Conservation (phyloP, 78 protist genomes). For the Chrysochromulina parva region DNA sequence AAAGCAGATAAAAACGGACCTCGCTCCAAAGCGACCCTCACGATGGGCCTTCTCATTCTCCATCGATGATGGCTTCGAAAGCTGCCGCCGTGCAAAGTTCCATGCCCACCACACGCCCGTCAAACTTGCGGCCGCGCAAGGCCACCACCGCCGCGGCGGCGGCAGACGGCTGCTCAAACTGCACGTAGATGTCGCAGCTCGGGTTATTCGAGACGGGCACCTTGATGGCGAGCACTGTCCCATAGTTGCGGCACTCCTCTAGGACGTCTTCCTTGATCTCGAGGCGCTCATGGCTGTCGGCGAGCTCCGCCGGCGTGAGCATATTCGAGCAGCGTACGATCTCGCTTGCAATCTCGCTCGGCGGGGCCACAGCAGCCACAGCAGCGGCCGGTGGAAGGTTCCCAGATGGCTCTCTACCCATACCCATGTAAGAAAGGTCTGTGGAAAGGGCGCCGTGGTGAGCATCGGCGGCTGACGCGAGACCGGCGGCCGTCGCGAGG, state of each 20-base stretch:
- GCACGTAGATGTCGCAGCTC: neutral
- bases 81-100: neutral
- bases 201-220: neutral
- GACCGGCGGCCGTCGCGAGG: neutral
- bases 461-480: neutral
- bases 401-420: no score
- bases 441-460: no score
- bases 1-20: no score
- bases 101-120: neutral
- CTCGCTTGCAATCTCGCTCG: no score
- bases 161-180: neutral
- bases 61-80: neutral
- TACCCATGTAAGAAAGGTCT: no score
- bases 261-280: constrained; percentile 6
- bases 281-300: neutral
- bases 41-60: no score
- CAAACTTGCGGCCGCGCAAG: neutral
- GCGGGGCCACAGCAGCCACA: no score
- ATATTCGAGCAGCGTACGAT: neutral
- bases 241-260: neutral
- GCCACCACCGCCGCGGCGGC: neutral
- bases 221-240: neutral
- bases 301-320: neutral
- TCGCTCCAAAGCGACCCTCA: no score
- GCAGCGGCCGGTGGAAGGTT: no score